Conservation (phyloP, 176 grass and related monocot genomes). For the Guadua angustifolia region DNA sequence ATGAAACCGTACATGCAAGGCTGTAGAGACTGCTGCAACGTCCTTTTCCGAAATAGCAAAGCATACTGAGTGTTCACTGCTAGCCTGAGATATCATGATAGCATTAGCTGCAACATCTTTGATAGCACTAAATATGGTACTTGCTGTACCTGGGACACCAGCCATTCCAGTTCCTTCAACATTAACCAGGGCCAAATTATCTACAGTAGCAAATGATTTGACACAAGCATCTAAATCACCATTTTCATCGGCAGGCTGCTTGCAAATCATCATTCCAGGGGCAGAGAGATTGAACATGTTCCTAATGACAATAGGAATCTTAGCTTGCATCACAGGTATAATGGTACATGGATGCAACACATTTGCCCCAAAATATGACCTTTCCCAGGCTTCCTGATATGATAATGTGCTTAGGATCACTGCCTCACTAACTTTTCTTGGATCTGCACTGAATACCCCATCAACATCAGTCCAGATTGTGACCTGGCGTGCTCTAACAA, state of each 20-base stretch:
- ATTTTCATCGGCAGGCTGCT: slow-evolving; percentile 68
- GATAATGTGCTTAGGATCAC: slow-evolving; percentile 93
- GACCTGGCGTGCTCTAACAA: slow-evolving; percentile 78
- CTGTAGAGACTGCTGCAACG: slow-evolving; percentile 78
- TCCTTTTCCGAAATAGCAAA: slow-evolving; percentile 98
- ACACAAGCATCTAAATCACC: slow-evolving; percentile 80
- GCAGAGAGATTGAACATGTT: slow-evolving; percentile 92
- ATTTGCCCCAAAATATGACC: slow-evolving; percentile 98
- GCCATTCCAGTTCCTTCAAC: slow-evolving; percentile 99
- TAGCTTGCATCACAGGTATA: slow-evolving; percentile 95
- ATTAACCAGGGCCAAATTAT: slow-evolving; percentile 95
- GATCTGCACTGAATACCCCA: slow-evolving; percentile 97
- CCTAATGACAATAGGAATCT: slow-evolving; percentile 91
- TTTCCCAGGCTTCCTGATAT: slow-evolving; percentile 99
- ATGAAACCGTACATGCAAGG: slow-evolving; percentile 70
- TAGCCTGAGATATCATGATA: slow-evolving; percentile 99
- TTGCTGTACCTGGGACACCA: slow-evolving; percentile 95
- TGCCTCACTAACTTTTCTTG: slow-evolving; percentile 99
- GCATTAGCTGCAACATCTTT: slow-evolving; percentile 99
- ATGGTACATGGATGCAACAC: slow-evolving; percentile 97
- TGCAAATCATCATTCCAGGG: slow-evolving; percentile 85
- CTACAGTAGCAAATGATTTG: slow-evolving; percentile 97
- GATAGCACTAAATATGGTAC: slow-evolving; percentile 80
- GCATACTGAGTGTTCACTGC: slow-evolving; percentile 97
- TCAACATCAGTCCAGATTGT: slow-evolving; percentile 99